These are phyloP conservation scores for Trypanosoma lewisi DNA, from an alignment of 208 protist species.

Conservation along the genomic window DNA sequence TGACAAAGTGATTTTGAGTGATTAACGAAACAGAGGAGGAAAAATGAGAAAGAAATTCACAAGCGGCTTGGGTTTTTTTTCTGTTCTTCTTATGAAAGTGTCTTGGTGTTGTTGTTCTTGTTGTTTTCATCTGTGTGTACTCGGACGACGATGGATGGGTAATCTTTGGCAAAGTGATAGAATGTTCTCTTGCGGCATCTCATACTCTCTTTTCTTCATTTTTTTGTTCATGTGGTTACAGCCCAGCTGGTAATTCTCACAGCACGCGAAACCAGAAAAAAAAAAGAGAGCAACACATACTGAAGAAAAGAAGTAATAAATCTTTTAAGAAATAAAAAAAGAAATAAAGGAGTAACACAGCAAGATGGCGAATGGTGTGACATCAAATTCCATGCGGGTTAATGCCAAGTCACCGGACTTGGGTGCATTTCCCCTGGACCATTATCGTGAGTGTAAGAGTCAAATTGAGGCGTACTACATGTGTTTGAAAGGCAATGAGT, in stretches of 20 bases:
- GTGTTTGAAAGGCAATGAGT: constrained; percentile 80
- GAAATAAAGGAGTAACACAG: constrained; percentile 6
- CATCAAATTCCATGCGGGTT: constrained; percentile 52
- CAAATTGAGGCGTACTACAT: constrained; percentile 78
- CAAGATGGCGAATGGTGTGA: constrained; percentile 63
- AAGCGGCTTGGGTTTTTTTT: no score
- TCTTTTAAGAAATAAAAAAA: background rate
- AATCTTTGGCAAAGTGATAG: no score
- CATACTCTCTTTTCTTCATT: background rate
- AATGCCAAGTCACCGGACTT: constrained; percentile 71
- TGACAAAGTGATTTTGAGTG: constrained; percentile 3
- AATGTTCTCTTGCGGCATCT: no score
- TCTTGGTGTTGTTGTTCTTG: background rate
- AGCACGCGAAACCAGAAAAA: background rate
- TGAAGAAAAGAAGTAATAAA: background rate
- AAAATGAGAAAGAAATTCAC: no score
- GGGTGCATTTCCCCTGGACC: constrained; percentile 87
- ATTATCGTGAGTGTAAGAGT: constrained; percentile 86
- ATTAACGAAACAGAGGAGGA: background rate
- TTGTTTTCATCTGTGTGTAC: no score
- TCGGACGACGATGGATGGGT: no score
- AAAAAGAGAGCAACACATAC: background rate
- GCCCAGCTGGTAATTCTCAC: no score
- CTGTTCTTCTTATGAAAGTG: background rate
- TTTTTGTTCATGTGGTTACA: background rate